phyloP scores from a whole-genome alignment of 2,329 filamentous ascomycete genomes.

The Penicillium aurantiogriseum region DNA sequence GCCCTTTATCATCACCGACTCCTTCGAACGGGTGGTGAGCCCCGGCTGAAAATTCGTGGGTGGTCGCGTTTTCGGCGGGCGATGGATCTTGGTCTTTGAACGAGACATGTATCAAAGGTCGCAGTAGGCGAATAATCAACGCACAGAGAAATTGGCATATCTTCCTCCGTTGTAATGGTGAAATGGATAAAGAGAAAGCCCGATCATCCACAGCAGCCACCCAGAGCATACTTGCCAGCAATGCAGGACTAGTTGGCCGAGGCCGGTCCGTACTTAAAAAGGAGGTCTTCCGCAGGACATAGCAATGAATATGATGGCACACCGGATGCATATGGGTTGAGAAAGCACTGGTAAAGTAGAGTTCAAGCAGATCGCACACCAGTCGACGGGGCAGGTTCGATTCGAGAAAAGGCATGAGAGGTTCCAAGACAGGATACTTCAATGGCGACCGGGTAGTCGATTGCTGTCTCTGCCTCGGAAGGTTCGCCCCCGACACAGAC shows the following conservation, averaged over 20 bases:
- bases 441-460: slow-evolving; percentile 45
- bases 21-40: slow-evolving; percentile 52
- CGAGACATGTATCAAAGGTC: slow-evolving; percentile 77
- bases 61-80: slow-evolving; percentile 44
- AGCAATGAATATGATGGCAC: slow-evolving; percentile 85
- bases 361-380: slow-evolving; percentile 83
- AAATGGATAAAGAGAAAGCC: slow-evolving; percentile 78
- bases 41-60: slow-evolving; percentile 72
- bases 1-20: slow-evolving; percentile 55
- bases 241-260: slow-evolving; percentile 75
- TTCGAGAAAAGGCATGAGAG: slow-evolving; percentile 75
- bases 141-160: slow-evolving; percentile 87
- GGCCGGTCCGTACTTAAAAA: slow-evolving; percentile 80
- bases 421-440: slow-evolving; percentile 81
- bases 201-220: slow-evolving; percentile 92
- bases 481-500: slow-evolving; percentile 54
- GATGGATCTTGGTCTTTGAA: slow-evolving; percentile 50
- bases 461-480: slow-evolving; percentile 55
- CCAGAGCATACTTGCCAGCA: slow-evolving; percentile 95
- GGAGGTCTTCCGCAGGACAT: slow-evolving; percentile 82
- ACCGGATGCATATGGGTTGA: slow-evolving; percentile 84
- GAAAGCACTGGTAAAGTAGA: slow-evolving; percentile 89
- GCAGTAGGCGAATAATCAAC: slow-evolving; percentile 77
- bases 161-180: slow-evolving; percentile 75
- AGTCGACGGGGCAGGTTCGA: slow-evolving; percentile 74